These are phyloP conservation scores for Grammothele lineata DNA, from an alignment of 768 basidiomycete genomes.

Conservation along the genomic window DNA sequence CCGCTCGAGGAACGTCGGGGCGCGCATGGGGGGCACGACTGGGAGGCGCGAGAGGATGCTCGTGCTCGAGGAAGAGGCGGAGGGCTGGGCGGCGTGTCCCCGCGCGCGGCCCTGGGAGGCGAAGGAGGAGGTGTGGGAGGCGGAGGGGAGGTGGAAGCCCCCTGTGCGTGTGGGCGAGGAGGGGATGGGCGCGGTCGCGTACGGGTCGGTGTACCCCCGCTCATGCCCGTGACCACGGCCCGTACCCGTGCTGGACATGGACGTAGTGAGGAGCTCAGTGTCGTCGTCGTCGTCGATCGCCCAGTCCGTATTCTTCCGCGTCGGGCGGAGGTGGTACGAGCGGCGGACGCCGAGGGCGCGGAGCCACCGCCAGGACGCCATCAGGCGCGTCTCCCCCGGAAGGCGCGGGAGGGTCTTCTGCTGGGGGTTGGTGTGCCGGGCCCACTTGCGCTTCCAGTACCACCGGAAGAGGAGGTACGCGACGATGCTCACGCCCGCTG, in stretches of 20 bases:
- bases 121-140: background rate
- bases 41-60: constrained; percentile 6
- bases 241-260: background rate
- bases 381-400: background rate
- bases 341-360: background rate
- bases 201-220: constrained; percentile 1
- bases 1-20: constrained; percentile 11
- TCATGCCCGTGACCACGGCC: background rate
- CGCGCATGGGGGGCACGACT: constrained; percentile 2
- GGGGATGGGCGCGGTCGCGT: background rate
- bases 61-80: constrained; percentile 6
- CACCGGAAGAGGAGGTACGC: constrained; percentile 1
- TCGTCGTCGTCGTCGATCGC: constrained; percentile 7
- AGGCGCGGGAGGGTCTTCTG: background rate
- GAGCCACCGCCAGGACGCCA: constrained; percentile 1
- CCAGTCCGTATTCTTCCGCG: constrained; percentile 10
- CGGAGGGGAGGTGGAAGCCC: no score
- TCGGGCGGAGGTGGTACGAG: constrained; percentile 5
- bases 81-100: background rate
- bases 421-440: background rate
- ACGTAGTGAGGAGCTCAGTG: no score
- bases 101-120: background rate
- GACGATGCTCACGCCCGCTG: constrained; percentile 3
- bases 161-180: no score
- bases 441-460: constrained; percentile 2